Conservation (phyloP, 2,329 filamentous ascomycete genomes). For the Macroventuria anomochaeta region DNA sequence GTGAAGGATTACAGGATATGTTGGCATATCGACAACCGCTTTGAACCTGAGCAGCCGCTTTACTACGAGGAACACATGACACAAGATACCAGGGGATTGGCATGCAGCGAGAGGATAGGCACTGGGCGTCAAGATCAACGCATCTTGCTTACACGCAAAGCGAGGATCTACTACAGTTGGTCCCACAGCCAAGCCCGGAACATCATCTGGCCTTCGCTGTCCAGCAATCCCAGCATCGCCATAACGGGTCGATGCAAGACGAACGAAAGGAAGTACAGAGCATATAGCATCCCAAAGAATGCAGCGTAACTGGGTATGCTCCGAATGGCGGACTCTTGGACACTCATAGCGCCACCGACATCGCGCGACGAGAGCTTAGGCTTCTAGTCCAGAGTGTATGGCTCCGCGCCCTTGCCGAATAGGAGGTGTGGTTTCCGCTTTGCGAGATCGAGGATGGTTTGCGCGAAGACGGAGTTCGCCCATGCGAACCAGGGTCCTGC, state of each 20-base stretch:
- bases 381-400: slow-evolving; percentile 30
- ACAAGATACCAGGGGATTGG: not conserved
- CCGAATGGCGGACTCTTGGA: not conserved
- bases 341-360: not conserved
- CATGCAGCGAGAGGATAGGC: not conserved
- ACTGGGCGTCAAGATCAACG: too few species aligned
- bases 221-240: not conserved
- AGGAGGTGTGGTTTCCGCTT: slow-evolving; percentile 87
- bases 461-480: slow-evolving; percentile 96
- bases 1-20: slow-evolving; percentile 53
- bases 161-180: not conserved
- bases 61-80: too few species aligned
- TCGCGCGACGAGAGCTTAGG: not conserved
- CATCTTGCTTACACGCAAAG: too few species aligned
- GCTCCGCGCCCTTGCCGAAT: slow-evolving; percentile 68
- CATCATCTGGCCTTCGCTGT: not conserved
- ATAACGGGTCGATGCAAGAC: not conserved
- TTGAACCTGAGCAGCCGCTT: too few species aligned
- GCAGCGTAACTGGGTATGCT: not conserved
- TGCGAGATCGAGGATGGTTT: slow-evolving; percentile 88
- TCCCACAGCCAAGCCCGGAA: not conserved
- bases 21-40: too few species aligned
- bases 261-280: not conserved
- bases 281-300: not conserved
- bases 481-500: slow-evolving; percentile 90